These are phyloP conservation scores for Ophiostoma sp. DNA, from an alignment of 2,329 filamentous ascomycete species.

Conservation along the genomic window DNA sequence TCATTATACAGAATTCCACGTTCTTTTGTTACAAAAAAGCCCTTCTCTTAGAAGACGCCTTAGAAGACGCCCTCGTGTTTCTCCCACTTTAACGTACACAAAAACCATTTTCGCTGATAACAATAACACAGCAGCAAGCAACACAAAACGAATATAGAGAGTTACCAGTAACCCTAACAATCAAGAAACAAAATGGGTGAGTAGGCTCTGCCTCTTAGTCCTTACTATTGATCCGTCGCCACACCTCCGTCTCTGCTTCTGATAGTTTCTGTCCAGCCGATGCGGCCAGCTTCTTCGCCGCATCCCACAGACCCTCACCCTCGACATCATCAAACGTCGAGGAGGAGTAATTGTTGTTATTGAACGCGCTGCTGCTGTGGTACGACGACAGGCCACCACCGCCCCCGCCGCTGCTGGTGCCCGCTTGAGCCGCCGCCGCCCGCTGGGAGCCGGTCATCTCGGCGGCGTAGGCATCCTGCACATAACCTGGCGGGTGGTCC, in stretches of 20 bases:
- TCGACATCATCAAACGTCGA: constrained; percentile 37
- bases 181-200: no score
- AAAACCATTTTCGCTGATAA: no score
- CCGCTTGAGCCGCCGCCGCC: constrained; percentile 34
- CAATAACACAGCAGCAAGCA: no score
- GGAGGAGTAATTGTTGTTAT: background rate
- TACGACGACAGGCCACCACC: background rate
- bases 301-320: constrained; percentile 53
- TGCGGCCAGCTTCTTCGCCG: constrained; percentile 59
- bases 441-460: constrained; percentile 52
- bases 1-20: no score
- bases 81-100: no score
- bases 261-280: constrained; percentile 59
- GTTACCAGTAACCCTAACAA: no score
- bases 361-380: constrained; percentile 2
- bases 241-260: constrained; percentile 61
- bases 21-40: no score
- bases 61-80: no score
- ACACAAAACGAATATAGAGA: no score
- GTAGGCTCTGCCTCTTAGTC: constrained; percentile 34
- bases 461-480: constrained; percentile 56
- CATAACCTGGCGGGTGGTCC: constrained; percentile 56
- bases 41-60: no score
- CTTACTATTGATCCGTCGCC: constrained; percentile 63
- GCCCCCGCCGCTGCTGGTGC: background rate